Evolutionary conservation across 208 protist genomes (phyloP).

Genomic region (Acanthamoeba rhysodes): DNA sequence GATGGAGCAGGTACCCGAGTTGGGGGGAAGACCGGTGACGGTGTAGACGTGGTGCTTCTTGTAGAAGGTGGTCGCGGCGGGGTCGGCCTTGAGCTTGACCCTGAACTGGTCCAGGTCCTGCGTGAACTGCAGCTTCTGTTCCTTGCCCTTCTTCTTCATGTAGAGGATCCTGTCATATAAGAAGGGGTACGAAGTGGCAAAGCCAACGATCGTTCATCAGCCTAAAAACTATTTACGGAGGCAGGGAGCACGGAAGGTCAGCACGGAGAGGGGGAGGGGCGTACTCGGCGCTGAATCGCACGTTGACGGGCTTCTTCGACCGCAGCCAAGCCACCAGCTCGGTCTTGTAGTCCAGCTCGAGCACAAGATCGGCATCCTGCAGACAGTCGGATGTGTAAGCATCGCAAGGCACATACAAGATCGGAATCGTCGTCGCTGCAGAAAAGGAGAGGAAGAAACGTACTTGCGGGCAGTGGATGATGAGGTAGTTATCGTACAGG

Average conservation of each 20-base stretch:
- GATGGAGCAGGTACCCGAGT: background rate
- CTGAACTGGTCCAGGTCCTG: slow-evolving; percentile 52
- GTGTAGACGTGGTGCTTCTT: slow-evolving; percentile 68
- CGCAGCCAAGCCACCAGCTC: slow-evolving; percentile 78
- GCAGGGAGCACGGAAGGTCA: background rate
- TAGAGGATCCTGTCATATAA: background rate
- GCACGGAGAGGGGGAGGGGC: background rate
- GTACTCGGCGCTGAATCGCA: slow-evolving; percentile 61
- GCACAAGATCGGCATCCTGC: slow-evolving; percentile 79
- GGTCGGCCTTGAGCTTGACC: slow-evolving; percentile 55
- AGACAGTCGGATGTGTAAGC: slow-evolving; percentile 44
- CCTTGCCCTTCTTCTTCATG: slow-evolving; percentile 77
- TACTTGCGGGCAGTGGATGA: slow-evolving; percentile 56
- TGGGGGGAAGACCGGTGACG: slow-evolving; percentile 2
- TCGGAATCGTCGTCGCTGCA: background rate
- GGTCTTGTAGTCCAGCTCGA: slow-evolving; percentile 85
- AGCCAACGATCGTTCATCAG: background rate
- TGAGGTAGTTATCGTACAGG: slow-evolving; percentile 70
- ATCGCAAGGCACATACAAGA: background rate
- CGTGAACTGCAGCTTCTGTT: slow-evolving; percentile 64
- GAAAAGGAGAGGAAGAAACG: background rate
- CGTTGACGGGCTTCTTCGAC: slow-evolving; percentile 61
- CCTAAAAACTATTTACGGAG: no score
- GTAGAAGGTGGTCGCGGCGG: slow-evolving; percentile 30
- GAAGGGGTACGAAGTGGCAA: no score